Evolutionary conservation across 208 protist species (phyloP).

Genomic region (Crithidia acanthocephali): DNA sequence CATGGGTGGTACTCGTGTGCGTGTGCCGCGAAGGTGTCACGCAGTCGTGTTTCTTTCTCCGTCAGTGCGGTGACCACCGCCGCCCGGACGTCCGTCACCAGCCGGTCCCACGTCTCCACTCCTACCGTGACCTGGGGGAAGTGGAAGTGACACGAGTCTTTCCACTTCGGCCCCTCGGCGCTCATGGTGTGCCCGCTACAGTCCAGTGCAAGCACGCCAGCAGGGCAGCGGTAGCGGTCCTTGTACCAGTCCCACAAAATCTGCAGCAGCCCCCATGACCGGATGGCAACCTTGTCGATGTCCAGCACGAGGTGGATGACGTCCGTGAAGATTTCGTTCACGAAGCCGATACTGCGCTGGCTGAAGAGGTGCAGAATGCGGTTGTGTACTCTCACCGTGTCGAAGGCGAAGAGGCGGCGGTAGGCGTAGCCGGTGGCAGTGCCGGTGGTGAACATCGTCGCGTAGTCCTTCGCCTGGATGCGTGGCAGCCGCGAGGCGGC

Average conservation of each 20-base stretch:
- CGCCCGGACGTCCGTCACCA: conserved; percentile 35
- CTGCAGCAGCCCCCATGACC: conserved; percentile 35
- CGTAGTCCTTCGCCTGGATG: conserved; percentile 62
- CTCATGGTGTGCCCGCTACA: conserved; percentile 56
- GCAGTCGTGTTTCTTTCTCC: conserved; percentile 18
- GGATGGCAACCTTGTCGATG: conserved; percentile 53
- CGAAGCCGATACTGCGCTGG: conserved; percentile 39
- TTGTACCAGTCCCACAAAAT: conserved; percentile 58
- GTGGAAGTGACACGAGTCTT: conserved; percentile 73
- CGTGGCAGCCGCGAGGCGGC: conserved; percentile 44
- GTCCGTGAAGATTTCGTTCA: conserved; percentile 67
- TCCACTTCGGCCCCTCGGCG: conserved; percentile 35
- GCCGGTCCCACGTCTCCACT: conserved; percentile 22
- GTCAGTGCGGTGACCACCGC: conserved; percentile 31
- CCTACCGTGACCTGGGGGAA: conserved; percentile 58
- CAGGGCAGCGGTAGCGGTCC: conserved; percentile 26
- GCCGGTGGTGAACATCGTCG: conserved; percentile 76
- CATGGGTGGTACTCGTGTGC: conserved; percentile 11
- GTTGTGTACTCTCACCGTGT: conserved; percentile 48
- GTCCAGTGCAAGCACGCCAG: conserved; percentile 47
- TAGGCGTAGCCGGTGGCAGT: conserved; percentile 50
- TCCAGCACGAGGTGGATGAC: conserved; percentile 61
- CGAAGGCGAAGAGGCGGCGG: conserved; percentile 44
- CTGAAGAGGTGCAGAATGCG: conserved; percentile 51
- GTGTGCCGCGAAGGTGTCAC: conserved; percentile 15